These are phyloP conservation scores for Boletus hoseneyae DNA, from an alignment of 1,284 basidiomycete species.

Conservation along the genomic window DNA sequence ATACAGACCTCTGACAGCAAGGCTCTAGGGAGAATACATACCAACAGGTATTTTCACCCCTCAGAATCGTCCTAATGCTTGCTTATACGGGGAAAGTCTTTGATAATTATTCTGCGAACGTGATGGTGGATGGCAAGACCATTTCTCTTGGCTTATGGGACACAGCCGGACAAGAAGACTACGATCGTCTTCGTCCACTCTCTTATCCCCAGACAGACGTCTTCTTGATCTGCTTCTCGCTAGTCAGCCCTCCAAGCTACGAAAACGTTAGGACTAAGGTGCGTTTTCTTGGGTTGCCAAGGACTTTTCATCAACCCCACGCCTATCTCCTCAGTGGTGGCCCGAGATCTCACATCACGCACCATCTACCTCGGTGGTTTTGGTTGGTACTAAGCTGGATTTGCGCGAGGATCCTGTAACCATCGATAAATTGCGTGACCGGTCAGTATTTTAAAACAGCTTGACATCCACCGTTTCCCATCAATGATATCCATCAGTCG, in stretches of 20 bases:
- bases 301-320: conserved; percentile 8
- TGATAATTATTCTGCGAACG: conserved; percentile 94
- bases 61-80: conserved; percentile 4
- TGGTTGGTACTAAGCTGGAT: conserved; percentile 98
- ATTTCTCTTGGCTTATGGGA: conserved; percentile 98
- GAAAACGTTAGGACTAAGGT: conserved; percentile 99
- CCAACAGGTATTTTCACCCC: conserved; percentile 70
- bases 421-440: conserved; percentile 89
- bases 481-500: conserved; percentile 50
- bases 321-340: conserved; percentile 69
- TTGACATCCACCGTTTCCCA: conserved; percentile 5
- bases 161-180: conserved; percentile 99
- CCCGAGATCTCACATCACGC: conserved; percentile 98
- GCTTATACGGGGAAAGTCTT: conserved; percentile 57
- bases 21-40: conserved; percentile 86
- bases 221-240: conserved; percentile 98
- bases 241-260: conserved; percentile 95
- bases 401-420: conserved; percentile 92
- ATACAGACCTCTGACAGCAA: conserved; percentile 18
- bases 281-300: conserved; percentile 21
- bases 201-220: conserved; percentile 99
- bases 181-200: conserved; percentile 95
- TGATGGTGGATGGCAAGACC: conserved; percentile 98
- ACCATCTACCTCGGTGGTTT: conserved; percentile 88
- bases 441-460: conserved; percentile 43